Base-by-base conservation (phyloP, 768 basidiomycete species). In the Rhizopogon vinicolor region DNA sequence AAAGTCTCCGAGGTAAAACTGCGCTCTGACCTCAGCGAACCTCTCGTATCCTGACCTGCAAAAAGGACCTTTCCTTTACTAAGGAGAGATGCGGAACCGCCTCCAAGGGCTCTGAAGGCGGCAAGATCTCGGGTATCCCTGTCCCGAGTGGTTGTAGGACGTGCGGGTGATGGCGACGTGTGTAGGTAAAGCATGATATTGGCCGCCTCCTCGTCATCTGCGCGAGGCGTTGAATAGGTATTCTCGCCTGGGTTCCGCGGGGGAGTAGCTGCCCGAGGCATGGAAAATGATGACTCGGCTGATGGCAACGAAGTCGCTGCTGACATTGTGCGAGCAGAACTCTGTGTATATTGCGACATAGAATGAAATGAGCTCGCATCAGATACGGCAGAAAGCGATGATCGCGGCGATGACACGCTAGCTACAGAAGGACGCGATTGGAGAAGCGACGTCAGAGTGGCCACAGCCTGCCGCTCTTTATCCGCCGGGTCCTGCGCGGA, bases 161-260 rank as follows among this genome's bases (percentile, higher is more conserved):
- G 83, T 18, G 78, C 88, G 8, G 91, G 91, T 0, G 89, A 91
- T 0, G 91, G 91, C 1, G 89, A 91, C 6, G 90, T 91, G 41
- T 91, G 91, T 50, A 93, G 80, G 71, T 82, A 89, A 19, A 93
- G 74, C 83, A 93, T 88, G 43, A 92, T 71, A 64, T 90, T 89
- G n/a, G 91, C 90, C 0, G 91, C 91, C 63, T 93, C 91, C 37
- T 70, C 68, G 58, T 83, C 86, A 66, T 90, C 89, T 33, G 84
- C 83, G 73, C 82, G 57, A 77, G 78, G 55, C 64, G 80, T 65
- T 75, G 81, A 42, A 74, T 82, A 41, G 67, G 44, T 60, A 65
- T 60, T 72, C 71, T 73, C 59, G 2, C 57, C 55, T 1, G 62
- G 62, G 3, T 58, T 40, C 35, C 71, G 68, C 2, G 76, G 71